Conservation (phyloP, 2,329 filamentous ascomycete genomes). For the Hysterium pulicare region DNA sequence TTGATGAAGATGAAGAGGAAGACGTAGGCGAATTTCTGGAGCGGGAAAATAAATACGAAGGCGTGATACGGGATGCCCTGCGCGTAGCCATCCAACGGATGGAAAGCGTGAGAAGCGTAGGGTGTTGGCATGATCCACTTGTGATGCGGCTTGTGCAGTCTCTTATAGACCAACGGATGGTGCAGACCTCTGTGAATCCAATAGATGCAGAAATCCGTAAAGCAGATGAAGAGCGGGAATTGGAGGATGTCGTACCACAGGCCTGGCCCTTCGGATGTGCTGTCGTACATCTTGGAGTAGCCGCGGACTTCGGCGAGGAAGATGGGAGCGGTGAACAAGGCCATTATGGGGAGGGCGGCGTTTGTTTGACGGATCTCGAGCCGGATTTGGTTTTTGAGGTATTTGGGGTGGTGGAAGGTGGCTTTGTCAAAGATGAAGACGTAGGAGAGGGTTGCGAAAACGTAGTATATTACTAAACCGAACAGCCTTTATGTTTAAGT, state of each 20-base stretch:
- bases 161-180: conserved; percentile 77
- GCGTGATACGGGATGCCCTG: conserved; percentile 91
- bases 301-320: conserved; percentile 82
- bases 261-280: conserved; percentile 70
- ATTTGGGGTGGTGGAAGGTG: conserved; percentile 86
- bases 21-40: conserved; percentile 88
- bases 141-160: conserved; percentile 94
- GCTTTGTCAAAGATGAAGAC: conserved; percentile 87
- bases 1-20: conserved; percentile 88
- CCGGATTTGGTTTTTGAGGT: conserved; percentile 86
- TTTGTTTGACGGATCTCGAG: conserved; percentile 82
- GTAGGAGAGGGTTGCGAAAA: conserved; percentile 80
- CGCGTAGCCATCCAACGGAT: conserved; percentile 85
- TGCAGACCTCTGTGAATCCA: conserved; percentile 86
- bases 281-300: conserved; percentile 83
- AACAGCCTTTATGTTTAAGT: conserved; percentile 63
- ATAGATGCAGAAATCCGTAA: conserved; percentile 89
- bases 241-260: conserved; percentile 75
- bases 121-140: conserved; percentile 99
- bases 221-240: conserved; percentile 82
- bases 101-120: conserved; percentile 89
- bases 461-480: conserved; percentile 78
- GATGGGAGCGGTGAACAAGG: conserved; percentile 73
- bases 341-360: conserved; percentile 75
- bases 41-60: conserved; percentile 87